Percentiles rank a stretch among this genome's conserved stretches.
Evolutionary conservation across 1,284 basidiomycete genomes (phyloP).

Genomic region (Anthracocystis panici-leucophaei): DNA sequence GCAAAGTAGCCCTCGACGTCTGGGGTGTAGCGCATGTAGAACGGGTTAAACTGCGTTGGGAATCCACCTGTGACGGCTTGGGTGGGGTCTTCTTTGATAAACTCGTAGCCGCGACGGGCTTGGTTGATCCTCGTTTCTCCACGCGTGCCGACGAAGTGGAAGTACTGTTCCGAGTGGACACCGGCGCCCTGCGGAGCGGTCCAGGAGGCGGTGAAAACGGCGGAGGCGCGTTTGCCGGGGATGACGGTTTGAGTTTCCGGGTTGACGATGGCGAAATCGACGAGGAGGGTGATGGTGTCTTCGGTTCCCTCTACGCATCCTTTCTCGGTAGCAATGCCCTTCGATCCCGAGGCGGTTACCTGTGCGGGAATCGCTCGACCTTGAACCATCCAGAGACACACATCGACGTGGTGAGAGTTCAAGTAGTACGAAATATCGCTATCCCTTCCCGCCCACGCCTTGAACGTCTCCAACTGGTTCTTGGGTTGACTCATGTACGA

Average conservation of each 20-base stretch:
- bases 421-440: constrained; percentile 81
- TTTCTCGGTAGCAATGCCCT: constrained; percentile 89
- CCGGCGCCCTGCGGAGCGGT: constrained; percentile 72
- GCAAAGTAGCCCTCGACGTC: constrained; percentile 91
- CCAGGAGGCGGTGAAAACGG: constrained; percentile 83
- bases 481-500: constrained; percentile 90
- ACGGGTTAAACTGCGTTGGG: constrained; percentile 78
- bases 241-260: constrained; percentile 75
- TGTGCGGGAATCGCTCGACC: constrained; percentile 78
- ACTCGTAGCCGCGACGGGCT: constrained; percentile 89
- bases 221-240: constrained; percentile 75
- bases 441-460: constrained; percentile 92
- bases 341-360: constrained; percentile 87
- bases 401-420: constrained; percentile 86
- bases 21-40: constrained; percentile 95
- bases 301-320: constrained; percentile 86
- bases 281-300: constrained; percentile 92
- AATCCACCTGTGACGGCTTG: constrained; percentile 75
- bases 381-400: constrained; percentile 80
- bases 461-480: constrained; percentile 91
- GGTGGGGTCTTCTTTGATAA: constrained; percentile 83
- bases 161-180: constrained; percentile 86
- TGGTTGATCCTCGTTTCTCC: constrained; percentile 92
- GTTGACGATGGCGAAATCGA: constrained; percentile 84
- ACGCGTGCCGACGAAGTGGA: constrained; percentile 74